phyloP scores from a whole-genome alignment of 2,329 filamentous ascomycete genomes.

The Capronia americana region DNA sequence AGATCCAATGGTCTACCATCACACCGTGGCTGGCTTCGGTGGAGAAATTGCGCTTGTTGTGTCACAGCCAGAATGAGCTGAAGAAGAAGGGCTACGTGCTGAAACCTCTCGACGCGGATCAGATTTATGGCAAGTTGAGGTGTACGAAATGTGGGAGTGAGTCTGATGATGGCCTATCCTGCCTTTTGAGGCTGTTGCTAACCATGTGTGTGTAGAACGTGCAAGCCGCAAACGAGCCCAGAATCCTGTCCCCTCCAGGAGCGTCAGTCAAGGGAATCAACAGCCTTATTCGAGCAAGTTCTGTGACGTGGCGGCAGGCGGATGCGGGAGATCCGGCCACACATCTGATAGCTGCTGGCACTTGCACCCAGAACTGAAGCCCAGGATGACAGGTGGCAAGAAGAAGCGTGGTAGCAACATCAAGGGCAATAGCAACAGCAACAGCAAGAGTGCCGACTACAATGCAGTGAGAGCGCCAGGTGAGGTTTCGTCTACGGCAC shows the following conservation, averaged over 20 bases:
- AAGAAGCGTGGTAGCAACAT: not conserved
- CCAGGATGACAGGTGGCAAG: not conserved
- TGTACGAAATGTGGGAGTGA: constrained; percentile 25
- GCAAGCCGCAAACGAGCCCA: not conserved
- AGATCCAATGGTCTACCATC: constrained; percentile 28
- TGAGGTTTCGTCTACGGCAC: not conserved
- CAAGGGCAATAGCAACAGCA: not conserved
- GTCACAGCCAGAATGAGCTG: constrained; percentile 25
- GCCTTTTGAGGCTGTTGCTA: not conserved
- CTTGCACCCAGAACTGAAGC: not conserved
- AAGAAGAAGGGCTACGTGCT: constrained; percentile 30
- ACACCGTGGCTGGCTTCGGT: constrained; percentile 21
- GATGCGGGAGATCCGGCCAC: not conserved
- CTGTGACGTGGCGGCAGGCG: not conserved
- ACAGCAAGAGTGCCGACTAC: not conserved
- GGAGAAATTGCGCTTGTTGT: constrained; percentile 30
- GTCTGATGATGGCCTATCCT: not conserved
- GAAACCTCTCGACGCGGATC: constrained; percentile 24
- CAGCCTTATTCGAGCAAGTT: not conserved
- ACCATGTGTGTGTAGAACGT: constrained; percentile 3
- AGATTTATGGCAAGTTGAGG: constrained; percentile 35
- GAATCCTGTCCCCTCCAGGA: not conserved
- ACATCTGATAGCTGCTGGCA: not conserved
- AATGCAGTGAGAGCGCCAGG: not conserved
- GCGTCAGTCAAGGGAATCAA: not conserved